Conservation (phyloP, 2,329 filamentous ascomycete genomes). For the Diaporthe sp. region DNA sequence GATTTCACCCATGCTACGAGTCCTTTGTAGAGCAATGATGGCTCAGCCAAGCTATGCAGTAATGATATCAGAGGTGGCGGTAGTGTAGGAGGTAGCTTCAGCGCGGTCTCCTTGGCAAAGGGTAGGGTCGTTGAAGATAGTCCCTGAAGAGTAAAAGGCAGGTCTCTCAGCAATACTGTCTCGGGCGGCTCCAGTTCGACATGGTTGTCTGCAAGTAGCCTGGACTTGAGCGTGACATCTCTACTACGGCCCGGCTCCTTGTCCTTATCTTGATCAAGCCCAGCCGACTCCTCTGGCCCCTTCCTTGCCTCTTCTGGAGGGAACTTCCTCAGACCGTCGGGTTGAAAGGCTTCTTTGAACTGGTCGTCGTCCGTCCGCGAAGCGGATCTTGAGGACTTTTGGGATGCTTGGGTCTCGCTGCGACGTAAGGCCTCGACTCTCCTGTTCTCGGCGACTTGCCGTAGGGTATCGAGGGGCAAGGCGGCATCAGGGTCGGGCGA, state of each 20-base stretch:
- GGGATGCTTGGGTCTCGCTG: slow-evolving; percentile 40
- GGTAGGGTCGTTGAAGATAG: slow-evolving; percentile 87
- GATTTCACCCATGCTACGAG: slow-evolving; percentile 86
- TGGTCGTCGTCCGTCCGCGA: slow-evolving; percentile 61
- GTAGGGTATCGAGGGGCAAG: slow-evolving; percentile 57
- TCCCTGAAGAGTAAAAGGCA: slow-evolving; percentile 94
- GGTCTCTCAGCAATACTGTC: slow-evolving; percentile 77
- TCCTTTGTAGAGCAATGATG: slow-evolving; percentile 88
- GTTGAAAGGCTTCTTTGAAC: slow-evolving; percentile 67
- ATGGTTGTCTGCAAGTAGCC: slow-evolving; percentile 68
- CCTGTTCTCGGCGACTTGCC: slow-evolving; percentile 51
- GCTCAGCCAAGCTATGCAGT: slow-evolving; percentile 90
- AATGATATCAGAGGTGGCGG: slow-evolving; percentile 88
- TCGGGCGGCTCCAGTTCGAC: slow-evolving; percentile 72
- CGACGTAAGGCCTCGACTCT: slow-evolving; percentile 36
- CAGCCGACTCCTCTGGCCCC: slow-evolving; percentile 52
- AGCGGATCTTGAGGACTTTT: slow-evolving; percentile 51
- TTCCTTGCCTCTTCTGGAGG: slow-evolving; percentile 56
- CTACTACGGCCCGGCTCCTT: slow-evolving; percentile 52
- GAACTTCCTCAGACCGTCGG: slow-evolving; percentile 61
- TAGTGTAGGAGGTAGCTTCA: slow-evolving; percentile 83
- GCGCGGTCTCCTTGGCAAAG: slow-evolving; percentile 76
- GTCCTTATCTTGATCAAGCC: slow-evolving; percentile 42
- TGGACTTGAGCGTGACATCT: slow-evolving; percentile 69
- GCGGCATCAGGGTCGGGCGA: slow-evolving; percentile 69